Base-by-base conservation (phyloP, 2,329 filamentous ascomycete genomes). In the Colletotrichum australisinense region DNA sequence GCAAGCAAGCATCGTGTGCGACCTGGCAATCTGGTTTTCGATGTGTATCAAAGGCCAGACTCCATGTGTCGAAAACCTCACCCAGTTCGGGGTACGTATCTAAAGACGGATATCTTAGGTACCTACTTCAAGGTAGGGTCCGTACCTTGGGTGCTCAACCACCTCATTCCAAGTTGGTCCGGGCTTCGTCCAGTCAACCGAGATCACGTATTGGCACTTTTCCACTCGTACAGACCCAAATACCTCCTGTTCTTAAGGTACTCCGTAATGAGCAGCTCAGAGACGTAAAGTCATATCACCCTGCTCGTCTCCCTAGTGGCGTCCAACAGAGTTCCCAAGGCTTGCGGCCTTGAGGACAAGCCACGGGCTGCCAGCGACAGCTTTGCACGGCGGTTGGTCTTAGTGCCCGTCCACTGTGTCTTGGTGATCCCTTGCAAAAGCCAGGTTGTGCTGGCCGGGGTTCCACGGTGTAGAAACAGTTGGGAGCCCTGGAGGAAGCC, bases 341-440 rank as follows among this genome's bases (percentile, higher is more conserved):
- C 56, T 24, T 19, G 42, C 42, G 19, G 19, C 16, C 42, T 22
- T 2, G 42, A 49, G 8, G 19, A 49, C 42, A 22, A n/a, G 19
- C 42, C 42, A 49, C 19, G 16, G 8, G 19, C 19, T 49, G 8
- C 19, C 19, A n/a, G 42, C 42, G n/a, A 22, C 42, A 49, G n/a
- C 19, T 49, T 49, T 22, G n/a, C 19, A 49, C 42, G 42, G 16
- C 38, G 67, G 26, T 65, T 49, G 42, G 19, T 69, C 42, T 63
- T 69, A 69, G 60, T 69, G 66, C 55, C 70, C 60, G 70, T 66
- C 55, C 32, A 55, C 19, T 35, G 30, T 65, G 60, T 59, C 53
- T 69, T 73, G 60, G 53, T 42, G 30, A 28, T 58, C 59, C 67
- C 67, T 73, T 46, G 66, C 55, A 53, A 58, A 38, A 38, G 53